Conservation (phyloP, 768 basidiomycete genomes). For the Lactarius hatsudake region DNA sequence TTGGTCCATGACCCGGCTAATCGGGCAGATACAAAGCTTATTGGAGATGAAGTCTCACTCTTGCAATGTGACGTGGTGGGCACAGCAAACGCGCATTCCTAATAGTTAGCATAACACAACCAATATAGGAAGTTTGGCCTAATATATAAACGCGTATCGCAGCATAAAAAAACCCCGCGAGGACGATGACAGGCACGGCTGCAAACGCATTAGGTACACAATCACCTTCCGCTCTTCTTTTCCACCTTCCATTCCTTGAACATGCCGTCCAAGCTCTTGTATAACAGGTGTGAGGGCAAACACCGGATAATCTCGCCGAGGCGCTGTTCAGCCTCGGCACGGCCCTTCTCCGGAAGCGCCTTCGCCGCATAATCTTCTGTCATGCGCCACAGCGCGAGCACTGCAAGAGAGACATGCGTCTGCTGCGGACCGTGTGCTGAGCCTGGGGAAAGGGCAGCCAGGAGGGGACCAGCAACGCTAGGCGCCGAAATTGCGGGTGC, state of each 20-base stretch:
- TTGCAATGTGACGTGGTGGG: slow-evolving; percentile 17
- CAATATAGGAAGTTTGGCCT: slow-evolving; percentile 6
- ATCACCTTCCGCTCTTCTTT: slow-evolving; percentile 62
- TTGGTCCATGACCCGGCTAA: not conserved
- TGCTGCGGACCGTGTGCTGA: slow-evolving; percentile 86
- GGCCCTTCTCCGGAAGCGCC: slow-evolving; percentile 57
- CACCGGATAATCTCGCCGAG: slow-evolving; percentile 88
- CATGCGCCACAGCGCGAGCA: slow-evolving; percentile 87
- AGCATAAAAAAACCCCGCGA: slow-evolving; percentile 5
- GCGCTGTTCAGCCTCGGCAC: slow-evolving; percentile 67
- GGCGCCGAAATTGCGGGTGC: slow-evolving; percentile 60
- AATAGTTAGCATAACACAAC: slow-evolving; percentile 2
- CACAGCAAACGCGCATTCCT: slow-evolving; percentile 19
- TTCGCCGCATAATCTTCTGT: slow-evolving; percentile 77
- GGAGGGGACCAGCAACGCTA: slow-evolving; percentile 63
- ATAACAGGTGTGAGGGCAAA: slow-evolving; percentile 81
- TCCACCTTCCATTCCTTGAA: slow-evolving; percentile 90
- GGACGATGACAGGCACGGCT: slow-evolving; percentile 14
- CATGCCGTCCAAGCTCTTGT: slow-evolving; percentile 90
- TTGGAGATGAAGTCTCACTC: slow-evolving; percentile 9
- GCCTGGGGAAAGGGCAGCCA: slow-evolving; percentile 66
- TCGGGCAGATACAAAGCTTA: not conserved
- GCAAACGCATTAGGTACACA: slow-evolving; percentile 10
- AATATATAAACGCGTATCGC: slow-evolving; percentile 15
- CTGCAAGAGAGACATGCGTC: slow-evolving; percentile 91